These are phyloP conservation scores for Pyropia haitanensis DNA, from an alignment of 23 red algal species.

Conservation along the genomic window DNA sequence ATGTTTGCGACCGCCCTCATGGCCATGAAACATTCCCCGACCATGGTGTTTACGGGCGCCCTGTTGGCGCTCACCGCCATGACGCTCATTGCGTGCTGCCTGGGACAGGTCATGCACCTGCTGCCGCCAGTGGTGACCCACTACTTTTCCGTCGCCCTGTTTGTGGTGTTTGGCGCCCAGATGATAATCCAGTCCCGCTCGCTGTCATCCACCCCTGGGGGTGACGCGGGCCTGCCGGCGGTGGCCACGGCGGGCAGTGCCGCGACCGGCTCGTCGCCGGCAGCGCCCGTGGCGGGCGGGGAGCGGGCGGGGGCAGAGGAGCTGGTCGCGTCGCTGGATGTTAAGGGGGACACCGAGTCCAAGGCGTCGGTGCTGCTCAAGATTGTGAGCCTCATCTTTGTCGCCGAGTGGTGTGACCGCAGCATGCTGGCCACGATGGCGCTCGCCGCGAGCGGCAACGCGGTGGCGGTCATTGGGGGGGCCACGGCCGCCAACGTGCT, in stretches of 20 bases:
- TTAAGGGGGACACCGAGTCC: slow-evolving; percentile 19
- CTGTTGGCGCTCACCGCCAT: slow-evolving; percentile 81
- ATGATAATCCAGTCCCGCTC: slow-evolving; percentile 63
- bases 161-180: slow-evolving; percentile 77
- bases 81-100: slow-evolving; percentile 91
- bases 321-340: slow-evolving; percentile 14
- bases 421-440: slow-evolving; percentile 97
- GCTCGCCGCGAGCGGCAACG: slow-evolving; percentile 64
- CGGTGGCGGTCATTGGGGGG: slow-evolving; percentile 69
- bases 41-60: slow-evolving; percentile 65
- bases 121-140: slow-evolving; percentile 68
- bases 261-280: no score
- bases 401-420: slow-evolving; percentile 94
- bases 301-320: slow-evolving; percentile 53
- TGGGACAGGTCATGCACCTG: slow-evolving; percentile 83
- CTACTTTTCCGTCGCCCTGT: slow-evolving; percentile 65
- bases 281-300: background rate
- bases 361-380: slow-evolving; percentile 41
- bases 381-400: slow-evolving; percentile 69
- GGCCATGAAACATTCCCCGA: slow-evolving; percentile 75
- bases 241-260: no score
- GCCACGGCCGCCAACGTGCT: slow-evolving; percentile 80
- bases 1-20: slow-evolving; percentile 97
- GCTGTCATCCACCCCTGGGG: slow-evolving; percentile 31
- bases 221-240: background rate